These are phyloP conservation scores for Leccinum boreale DNA, from an alignment of 768 basidiomycete genomes.

Conservation along the genomic window DNA sequence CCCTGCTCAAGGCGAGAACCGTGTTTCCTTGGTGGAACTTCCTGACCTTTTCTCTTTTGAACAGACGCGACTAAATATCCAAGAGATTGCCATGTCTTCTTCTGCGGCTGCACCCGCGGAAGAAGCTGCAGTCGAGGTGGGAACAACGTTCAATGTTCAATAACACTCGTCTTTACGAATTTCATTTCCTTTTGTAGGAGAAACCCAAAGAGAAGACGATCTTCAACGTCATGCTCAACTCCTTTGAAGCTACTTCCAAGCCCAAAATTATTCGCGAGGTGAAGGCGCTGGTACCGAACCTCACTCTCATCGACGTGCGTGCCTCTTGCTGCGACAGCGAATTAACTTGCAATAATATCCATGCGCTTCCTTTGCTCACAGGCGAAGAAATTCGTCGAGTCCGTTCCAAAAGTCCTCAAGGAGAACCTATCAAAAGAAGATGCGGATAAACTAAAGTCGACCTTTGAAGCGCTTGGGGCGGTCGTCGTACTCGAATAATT, in stretches of 20 bases:
- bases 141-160: conserved; percentile 14
- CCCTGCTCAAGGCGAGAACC: conserved; percentile 75
- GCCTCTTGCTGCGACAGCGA: neutral
- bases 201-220: conserved; percentile 99
- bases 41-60: neutral
- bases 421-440: conserved; percentile 96
- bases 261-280: conserved; percentile 98
- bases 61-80: conserved; percentile 90
- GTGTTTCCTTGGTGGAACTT: neutral
- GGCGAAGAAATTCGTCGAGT: conserved; percentile 99
- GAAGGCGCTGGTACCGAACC: conserved; percentile 91
- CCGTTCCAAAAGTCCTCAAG: conserved; percentile 87
- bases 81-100: conserved; percentile 89
- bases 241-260: conserved; percentile 88
- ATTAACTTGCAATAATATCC: neutral
- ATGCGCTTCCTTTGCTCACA: conserved; percentile 30
- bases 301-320: conserved; percentile 95
- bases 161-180: neutral
- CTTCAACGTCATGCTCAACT: conserved; percentile 93
- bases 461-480: conserved; percentile 87
- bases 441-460: conserved; percentile 91
- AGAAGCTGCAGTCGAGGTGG: conserved; percentile 61
- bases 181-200: conserved; percentile 45
- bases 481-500: conserved; percentile 79
- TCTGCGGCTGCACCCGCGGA: conserved; percentile 58